phyloP scores from a whole-genome alignment of 306 rosid genomes.

The peach (Prunus persica) region Prunus_persica_NCBIv2 NC_034009.1:30822501-30823000 shows the following conservation, averaged over 20 bases:
- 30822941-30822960: constrained; percentile 52
- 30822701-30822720: constrained; percentile 69
- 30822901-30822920: constrained; percentile 40
- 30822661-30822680: constrained; percentile 65
- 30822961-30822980: constrained; percentile 49
- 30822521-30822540: constrained; percentile 75
- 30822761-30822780: constrained; percentile 85
- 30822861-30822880: constrained; percentile 42
- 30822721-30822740: constrained; percentile 59
- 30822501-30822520: constrained; percentile 79
- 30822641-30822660: constrained; percentile 75
- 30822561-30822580: constrained; percentile 90
- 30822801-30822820: constrained; percentile 82
- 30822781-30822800: constrained; percentile 90
- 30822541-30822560: constrained; percentile 73
- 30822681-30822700: constrained; percentile 75
- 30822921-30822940: constrained; percentile 62
- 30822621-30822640: constrained; percentile 67
- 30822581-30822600: constrained; percentile 71
- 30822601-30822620: constrained; percentile 92
- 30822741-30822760: constrained; percentile 80
- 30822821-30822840: constrained; percentile 89
- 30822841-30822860: constrained; percentile 83
- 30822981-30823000: not conserved
- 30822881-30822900: constrained; percentile 18